Evolutionary conservation across 164 flowering plant genomes (phyloP), one percentile per base, ranked within the genome.

Genomic region (Annona cherimola): DNA sequence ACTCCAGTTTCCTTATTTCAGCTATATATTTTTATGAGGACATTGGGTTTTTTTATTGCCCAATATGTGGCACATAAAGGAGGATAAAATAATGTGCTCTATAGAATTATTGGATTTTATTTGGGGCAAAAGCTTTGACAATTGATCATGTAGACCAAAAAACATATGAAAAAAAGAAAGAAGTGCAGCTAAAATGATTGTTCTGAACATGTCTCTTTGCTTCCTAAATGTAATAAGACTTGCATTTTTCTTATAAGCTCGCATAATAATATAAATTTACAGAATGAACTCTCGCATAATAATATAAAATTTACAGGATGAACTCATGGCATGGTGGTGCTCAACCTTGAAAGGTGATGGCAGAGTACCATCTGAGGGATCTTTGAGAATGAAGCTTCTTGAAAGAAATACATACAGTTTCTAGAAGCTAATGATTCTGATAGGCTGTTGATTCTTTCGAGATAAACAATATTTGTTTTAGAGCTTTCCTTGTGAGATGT

Each of bases 261-360:
- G 8, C 59, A 54, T 54, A 7, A 16, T 7, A 8, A 54, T 54
- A 54, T 16, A 54, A 54, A 8, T 54, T 54, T 16, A 54, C 59
- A 7, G 8, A 54, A 7, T 8, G 16, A 54, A 16, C 59, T 54
- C 12, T 54, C 1, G 26, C 35, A 61, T 3, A 26, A 8, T 9
- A 9, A 5, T 4, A 19, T 61, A 40, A 26, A 35, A 18, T 77
- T 71, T 75, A 75, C 89, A 93, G 98, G 97, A 89, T 63, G 98
- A 93, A 83, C 86, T 91, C 18, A 79, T 76, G 76, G 91, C 87
- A 40, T 93, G 98, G 98, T 93, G 93, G 98, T 69, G 74, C 60
- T 67, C 84, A 43, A 82, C 74, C 63, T 20, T 72, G 46, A 80
- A 66, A 75, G 73, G 78, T 46, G 87, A 87, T 39, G 79, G 69